Percentiles rank a stretch among this genome's conserved stretches.
Conservation (phyloP, 176 grass and related monocot genomes). For the Aegilops bicornis region DNA sequence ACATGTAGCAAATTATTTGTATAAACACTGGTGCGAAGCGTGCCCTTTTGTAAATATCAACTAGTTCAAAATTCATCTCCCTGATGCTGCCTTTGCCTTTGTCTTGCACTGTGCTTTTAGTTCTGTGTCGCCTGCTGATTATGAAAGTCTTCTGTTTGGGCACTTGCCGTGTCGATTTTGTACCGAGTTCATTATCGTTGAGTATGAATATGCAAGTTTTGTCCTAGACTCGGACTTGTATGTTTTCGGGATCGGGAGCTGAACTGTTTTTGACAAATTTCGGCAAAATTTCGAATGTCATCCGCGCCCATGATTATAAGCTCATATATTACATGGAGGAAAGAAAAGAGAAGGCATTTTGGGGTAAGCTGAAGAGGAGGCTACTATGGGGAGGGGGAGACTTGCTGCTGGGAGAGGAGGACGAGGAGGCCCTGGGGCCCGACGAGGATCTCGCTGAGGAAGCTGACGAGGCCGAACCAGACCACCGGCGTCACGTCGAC, state of each 20-base stretch:
- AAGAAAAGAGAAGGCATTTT: not conserved
- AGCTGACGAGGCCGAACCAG: conserved; percentile 96
- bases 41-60: conserved; percentile 16
- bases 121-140: not conserved
- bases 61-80: not conserved
- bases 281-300: not conserved
- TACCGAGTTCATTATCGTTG: not conserved
- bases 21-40: conserved; percentile 13
- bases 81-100: not conserved
- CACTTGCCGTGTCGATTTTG: not conserved
- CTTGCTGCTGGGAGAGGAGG: conserved; percentile 78
- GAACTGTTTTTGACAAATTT: not conserved
- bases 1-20: conserved; percentile 16
- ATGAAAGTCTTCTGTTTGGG: not conserved
- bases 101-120: not conserved
- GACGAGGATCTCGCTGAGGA: conserved; percentile 87
- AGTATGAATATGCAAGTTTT: not conserved
- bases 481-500: conserved; percentile 94
- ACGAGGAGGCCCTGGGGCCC: conserved; percentile 81
- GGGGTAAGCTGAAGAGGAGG: conserved; percentile 3
- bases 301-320: not conserved
- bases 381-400: not conserved
- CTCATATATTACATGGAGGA: not conserved
- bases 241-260: no score
- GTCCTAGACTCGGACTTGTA: no score